These are phyloP conservation scores for Hyphodiscus sp. DNA, from an alignment of 2,329 filamentous ascomycete genomes.

Conservation along the genomic window DNA sequence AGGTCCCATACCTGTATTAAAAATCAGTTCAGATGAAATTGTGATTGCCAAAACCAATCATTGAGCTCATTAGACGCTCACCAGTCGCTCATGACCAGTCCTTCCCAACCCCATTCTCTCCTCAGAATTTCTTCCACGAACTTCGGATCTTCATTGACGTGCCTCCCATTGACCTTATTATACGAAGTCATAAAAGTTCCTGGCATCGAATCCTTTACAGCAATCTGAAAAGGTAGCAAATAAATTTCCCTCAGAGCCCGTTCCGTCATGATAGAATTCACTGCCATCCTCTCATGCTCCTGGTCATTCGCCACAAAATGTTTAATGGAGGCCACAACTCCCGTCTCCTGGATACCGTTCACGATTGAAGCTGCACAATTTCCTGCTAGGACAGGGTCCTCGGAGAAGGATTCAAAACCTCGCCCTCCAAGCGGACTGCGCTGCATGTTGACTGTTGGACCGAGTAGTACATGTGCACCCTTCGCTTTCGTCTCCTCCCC, in stretches of 20 bases:
- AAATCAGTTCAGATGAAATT: constrained; percentile 3
- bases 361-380: constrained; percentile 36
- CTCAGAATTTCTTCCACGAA: constrained; percentile 34
- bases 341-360: constrained; percentile 35
- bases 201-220: constrained; percentile 33
- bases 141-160: constrained; percentile 33
- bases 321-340: constrained; percentile 38
- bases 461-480: constrained; percentile 63
- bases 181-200: constrained; percentile 40
- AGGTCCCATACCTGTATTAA: constrained; percentile 35
- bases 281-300: constrained; percentile 31
- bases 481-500: constrained; percentile 59
- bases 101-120: constrained; percentile 37
- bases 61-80: constrained; percentile 16
- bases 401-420: constrained; percentile 41
- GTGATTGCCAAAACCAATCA: constrained; percentile 2
- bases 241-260: constrained; percentile 37
- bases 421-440: constrained; percentile 40
- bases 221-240: constrained; percentile 39
- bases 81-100: constrained; percentile 41
- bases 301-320: constrained; percentile 40
- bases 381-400: constrained; percentile 40
- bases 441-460: constrained; percentile 51
- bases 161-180: constrained; percentile 38
- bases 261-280: constrained; percentile 31